Percentiles rank a stretch among this genome's conserved stretches.
Conservation (phyloP, 2,329 filamentous ascomycete species). For the Neofusicoccum umdonicola region DNA sequence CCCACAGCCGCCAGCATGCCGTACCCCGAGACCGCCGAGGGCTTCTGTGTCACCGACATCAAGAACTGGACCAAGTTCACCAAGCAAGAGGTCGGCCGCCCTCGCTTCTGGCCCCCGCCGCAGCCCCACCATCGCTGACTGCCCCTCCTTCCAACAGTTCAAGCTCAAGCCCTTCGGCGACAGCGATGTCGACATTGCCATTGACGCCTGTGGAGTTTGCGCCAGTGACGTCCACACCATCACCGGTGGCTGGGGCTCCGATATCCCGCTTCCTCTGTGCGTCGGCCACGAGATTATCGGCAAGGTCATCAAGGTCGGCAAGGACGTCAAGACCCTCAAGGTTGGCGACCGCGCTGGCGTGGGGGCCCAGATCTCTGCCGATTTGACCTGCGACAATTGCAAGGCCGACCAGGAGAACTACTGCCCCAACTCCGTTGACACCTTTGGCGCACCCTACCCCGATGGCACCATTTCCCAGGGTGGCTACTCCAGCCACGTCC, state of each 20-base stretch:
- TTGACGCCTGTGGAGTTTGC: conserved; percentile 60
- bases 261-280: conserved; percentile 60
- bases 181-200: conserved; percentile 83
- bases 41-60: conserved; percentile 49
- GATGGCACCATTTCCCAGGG: conserved; percentile 65
- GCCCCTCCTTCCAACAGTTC: conserved; percentile 51
- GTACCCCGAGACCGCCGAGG: conserved; percentile 52
- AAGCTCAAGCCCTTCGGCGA: conserved; percentile 83
- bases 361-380: conserved; percentile 50
- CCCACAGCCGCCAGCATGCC: conserved; percentile 38
- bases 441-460: conserved; percentile 49
- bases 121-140: conserved; percentile 6
- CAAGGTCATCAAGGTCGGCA: conserved; percentile 49
- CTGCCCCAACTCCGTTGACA: conserved; percentile 50
- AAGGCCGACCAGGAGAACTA: conserved; percentile 55
- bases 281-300: conserved; percentile 64
- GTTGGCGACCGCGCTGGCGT: conserved; percentile 48
- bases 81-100: conserved; percentile 50
- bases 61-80: conserved; percentile 64
- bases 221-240: conserved; percentile 49
- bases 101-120: not conserved
- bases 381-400: conserved; percentile 51
- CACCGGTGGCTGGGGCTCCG: conserved; percentile 61
- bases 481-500: conserved; percentile 66
- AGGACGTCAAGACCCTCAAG: conserved; percentile 50